Percentiles rank a stretch among this genome's conserved stretches.
These are phyloP conservation scores for Oryza meyeriana DNA, from an alignment of 176 grass and related monocot species.

Conservation along the genomic window DNA sequence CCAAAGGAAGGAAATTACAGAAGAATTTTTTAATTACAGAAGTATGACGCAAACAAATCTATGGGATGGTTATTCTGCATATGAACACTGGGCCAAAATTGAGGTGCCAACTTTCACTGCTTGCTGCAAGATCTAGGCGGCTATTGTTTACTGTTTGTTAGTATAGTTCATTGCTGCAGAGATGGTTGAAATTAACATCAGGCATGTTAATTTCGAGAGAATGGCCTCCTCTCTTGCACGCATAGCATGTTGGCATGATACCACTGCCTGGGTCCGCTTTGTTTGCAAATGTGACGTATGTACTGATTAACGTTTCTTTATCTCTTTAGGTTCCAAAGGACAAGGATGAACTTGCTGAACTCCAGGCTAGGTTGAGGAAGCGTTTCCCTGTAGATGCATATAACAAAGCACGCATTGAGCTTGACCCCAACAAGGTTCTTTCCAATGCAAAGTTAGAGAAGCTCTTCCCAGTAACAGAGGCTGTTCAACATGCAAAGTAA, in stretches of 20 bases:
- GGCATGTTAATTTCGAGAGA: neutral
- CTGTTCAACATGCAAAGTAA: slow-evolving; percentile 45
- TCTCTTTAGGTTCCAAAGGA: slow-evolving; percentile 77
- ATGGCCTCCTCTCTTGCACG: neutral
- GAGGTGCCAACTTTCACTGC: slow-evolving; percentile 52
- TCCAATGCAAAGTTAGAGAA: slow-evolving; percentile 78
- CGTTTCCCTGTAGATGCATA: slow-evolving; percentile 74
- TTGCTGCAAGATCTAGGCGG: neutral
- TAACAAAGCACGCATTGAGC: slow-evolving; percentile 68
- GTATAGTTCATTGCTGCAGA: neutral
- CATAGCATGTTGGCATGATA: neutral
- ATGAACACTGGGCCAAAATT: slow-evolving; percentile 97
- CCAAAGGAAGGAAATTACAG: slow-evolving; percentile 88
- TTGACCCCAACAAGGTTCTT: slow-evolving; percentile 77
- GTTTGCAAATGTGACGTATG: neutral
- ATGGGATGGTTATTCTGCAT: slow-evolving; percentile 86
- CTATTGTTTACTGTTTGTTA: slow-evolving; percentile 14
- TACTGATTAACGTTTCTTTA: neutral
- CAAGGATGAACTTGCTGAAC: slow-evolving; percentile 69
- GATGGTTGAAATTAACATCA: slow-evolving; percentile 3
- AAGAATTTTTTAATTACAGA: slow-evolving; percentile 87
- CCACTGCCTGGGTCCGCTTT: neutral
- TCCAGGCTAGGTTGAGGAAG: slow-evolving; percentile 67
- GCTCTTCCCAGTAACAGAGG: slow-evolving; percentile 51
- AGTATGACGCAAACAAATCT: slow-evolving; percentile 53